Evolutionary conservation across 495 filamentous ascomycete species (phyloP), one percentile per base, ranked within the genome.

Genomic region (Trichoderma erinaceum): DNA sequence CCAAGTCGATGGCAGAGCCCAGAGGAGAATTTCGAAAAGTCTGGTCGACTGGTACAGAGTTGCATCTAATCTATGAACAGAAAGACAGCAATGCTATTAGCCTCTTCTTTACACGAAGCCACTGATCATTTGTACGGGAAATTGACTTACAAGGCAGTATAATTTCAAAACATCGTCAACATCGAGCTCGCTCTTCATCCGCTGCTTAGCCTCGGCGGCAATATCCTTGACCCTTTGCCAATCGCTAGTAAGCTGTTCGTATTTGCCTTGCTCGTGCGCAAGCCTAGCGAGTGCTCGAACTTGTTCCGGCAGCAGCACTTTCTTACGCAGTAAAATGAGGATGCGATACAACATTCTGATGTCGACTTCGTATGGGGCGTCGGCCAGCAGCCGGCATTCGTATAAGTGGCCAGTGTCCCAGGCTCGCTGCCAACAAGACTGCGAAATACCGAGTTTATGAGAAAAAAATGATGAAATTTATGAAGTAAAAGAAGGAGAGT

Each of bases 361-460:
- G 5, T 61, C 56, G 56, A 61, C 1, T 12, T 61, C 56, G 23
- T 18, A 3, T 27, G 56, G 11, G 8, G 27, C 56, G 5, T 12
- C 56, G 11, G 56, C 23, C 11, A 61, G 23, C 7, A 61, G n/a
- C 8, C 27, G 13, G 56, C 56, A 61, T 18, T 61, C 56, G 56
- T 61, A 61, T 32, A 61, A 15, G 13, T 61, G 56, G 25, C 56
- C 56, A 10, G 56, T 61, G 12, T 61, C 56, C 56, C 56, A 61
- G 23, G 56, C 56, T 12, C 56, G 56, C 11, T 61, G 56, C 56
- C 11, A 32, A 6, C 56, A 61, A 16, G 23, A 12, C 56, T 61
- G 27, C 27, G 56, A 18, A 61, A 61, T 8, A 2, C 29, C 29
- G 3, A 3, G 25, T 15, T 32, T 13, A 21, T 32, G 12, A 29